Base-by-base conservation (phyloP, 768 basidiomycete species). In the Mycena rosella region DNA sequence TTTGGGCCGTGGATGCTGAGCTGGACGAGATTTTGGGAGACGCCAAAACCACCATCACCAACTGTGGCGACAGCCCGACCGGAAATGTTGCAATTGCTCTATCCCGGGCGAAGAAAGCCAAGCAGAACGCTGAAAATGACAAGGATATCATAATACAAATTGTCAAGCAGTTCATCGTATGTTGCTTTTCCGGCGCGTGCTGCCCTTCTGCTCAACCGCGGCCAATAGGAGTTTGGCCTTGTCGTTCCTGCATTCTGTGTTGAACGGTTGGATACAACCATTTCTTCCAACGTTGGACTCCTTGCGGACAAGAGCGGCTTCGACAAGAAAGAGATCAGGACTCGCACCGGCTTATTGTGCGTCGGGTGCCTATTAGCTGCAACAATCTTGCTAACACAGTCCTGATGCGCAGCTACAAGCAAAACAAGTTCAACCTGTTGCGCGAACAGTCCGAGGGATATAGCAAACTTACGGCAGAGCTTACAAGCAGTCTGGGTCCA, bases 381-480 rank as follows among this genome's bases (percentile, higher is more conserved):
- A 49, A 34, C n/a, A 4, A 42, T 11, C 38, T 44, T 48, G 32
- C 11, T 52, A 40, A 58, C 63, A 57, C 42, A 48, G 45, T 67
- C 26, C 27, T 63, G 38, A n/a, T 53, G 27, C 27, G 20, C 75
- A 96, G 95, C 77, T 97, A 96, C 83, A 96, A 96, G 78, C 97
- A 99, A 79, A 96, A 96, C 82, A 99, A 99, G 80, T 97, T 96
- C 84, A 99, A 99, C 76, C 87, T 99, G 42, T 87, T 98, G 18
- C 92, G 98, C 40, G 98, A 99, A 81, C 95, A 98, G 74, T 96
- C 96, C 0, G 97, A 99, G 82, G 98, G 98, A 10, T 99, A 96
- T 81, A 95, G 95, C 77, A 96, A 96, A 78, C 88, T 99, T 34
- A 88, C 91, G 29, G 88, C 92, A 13, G 95, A 99, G 74, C 83